Evolutionary conservation across 371 early-diverging fungal species (phyloP).

Genomic region (Zychaea mexicana): DNA sequence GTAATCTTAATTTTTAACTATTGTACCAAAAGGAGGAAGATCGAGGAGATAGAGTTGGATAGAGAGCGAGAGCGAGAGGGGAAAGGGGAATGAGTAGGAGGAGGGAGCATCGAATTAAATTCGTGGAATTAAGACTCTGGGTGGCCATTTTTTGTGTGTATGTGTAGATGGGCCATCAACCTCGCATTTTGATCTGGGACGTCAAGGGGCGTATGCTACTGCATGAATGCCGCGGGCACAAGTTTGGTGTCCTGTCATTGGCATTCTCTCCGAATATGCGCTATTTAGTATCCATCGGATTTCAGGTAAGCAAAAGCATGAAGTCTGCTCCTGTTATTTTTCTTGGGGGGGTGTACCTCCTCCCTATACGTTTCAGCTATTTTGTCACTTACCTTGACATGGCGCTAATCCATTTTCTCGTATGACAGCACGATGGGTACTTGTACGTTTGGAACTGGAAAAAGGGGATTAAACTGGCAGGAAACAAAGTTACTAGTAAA

Average conservation of each 20-base stretch:
- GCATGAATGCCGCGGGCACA: slow-evolving; percentile 75
- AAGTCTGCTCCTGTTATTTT: neutral
- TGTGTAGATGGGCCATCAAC: slow-evolving; percentile 79
- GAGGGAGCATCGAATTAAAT: no score
- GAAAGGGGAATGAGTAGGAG: no score
- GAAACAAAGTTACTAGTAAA: slow-evolving; percentile 70
- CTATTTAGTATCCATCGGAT: slow-evolving; percentile 80
- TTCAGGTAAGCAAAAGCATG: slow-evolving; percentile 55
- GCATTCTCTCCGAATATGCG: slow-evolving; percentile 77
- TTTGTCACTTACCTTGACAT: neutral
- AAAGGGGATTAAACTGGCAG: slow-evolving; percentile 65
- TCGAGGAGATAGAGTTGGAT: no score
- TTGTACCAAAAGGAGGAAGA: neutral
- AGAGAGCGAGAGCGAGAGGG: no score
- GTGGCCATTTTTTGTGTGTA: no score
- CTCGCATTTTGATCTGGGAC: slow-evolving; percentile 78
- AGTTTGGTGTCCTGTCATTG: slow-evolving; percentile 76
- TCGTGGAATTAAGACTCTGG: no score
- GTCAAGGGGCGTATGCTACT: slow-evolving; percentile 55
- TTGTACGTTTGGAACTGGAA: slow-evolving; percentile 86
- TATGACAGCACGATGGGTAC: slow-evolving; percentile 76
- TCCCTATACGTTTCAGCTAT: no score
- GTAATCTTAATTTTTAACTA: slow-evolving; percentile 30
- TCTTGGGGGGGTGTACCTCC: no score
- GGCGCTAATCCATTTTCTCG: slow-evolving; percentile 1